Percentiles rank a stretch among this genome's conserved stretches.
These are phyloP conservation scores for Vitis rupestris DNA, from an alignment of 164 flowering plant species.

Conservation along the genomic window DNA sequence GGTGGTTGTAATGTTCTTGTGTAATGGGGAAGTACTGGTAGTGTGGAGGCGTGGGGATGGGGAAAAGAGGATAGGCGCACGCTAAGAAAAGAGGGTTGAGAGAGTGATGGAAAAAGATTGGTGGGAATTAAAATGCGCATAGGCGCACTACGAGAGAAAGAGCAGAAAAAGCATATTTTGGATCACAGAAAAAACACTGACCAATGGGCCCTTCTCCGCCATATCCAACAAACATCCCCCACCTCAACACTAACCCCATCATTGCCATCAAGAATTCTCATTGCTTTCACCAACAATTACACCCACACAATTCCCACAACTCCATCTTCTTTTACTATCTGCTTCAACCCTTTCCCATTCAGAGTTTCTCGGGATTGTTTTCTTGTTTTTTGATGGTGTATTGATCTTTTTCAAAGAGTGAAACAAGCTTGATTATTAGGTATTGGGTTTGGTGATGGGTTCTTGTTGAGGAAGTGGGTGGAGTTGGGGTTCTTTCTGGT, in stretches of 20 bases:
- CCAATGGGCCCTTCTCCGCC: slow-evolving; percentile 27
- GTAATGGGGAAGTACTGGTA: not conserved
- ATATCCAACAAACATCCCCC: slow-evolving; percentile 18
- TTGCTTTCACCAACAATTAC: slow-evolving; percentile 4
- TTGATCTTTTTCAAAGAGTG: not conserved
- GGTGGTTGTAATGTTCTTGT: not conserved
- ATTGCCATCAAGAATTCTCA: slow-evolving; percentile 21
- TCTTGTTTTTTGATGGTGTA: not conserved
- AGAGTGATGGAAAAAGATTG: slow-evolving; percentile 12
- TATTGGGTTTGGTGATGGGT: slow-evolving; percentile 11
- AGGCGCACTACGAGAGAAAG: slow-evolving; percentile 13
- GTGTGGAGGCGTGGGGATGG: not conserved
- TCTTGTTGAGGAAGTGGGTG: slow-evolving; percentile 6
- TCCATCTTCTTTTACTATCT: not conserved
- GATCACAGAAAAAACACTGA: not conserved
- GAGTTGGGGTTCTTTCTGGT: slow-evolving; percentile 2
- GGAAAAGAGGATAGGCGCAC: slow-evolving; percentile 6
- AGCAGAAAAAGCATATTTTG: slow-evolving; percentile 1
- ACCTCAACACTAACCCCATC: slow-evolving; percentile 25
- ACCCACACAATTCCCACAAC: slow-evolving; percentile 2
- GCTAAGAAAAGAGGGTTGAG: not conserved
- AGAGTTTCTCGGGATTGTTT: not conserved
- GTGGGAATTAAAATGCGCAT: slow-evolving; percentile 11
- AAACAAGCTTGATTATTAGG: not conserved
- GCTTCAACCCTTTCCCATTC: not conserved